phyloP scores from a whole-genome alignment of 306 rosid species.

The Medicago ruthenica region DNA sequence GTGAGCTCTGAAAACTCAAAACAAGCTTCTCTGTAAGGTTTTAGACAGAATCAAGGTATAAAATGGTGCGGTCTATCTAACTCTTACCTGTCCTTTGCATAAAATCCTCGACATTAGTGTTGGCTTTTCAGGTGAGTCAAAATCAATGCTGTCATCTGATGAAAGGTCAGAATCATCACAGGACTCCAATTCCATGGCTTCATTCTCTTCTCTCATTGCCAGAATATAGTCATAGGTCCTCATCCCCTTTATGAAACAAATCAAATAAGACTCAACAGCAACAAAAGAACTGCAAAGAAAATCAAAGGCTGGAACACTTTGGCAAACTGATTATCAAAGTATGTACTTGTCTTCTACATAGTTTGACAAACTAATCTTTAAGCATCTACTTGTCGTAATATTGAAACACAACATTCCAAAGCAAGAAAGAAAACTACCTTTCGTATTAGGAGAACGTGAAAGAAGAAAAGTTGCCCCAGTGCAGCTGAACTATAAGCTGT shows the following conservation, averaged over 20 bases:
- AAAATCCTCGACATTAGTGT: constrained; percentile 68
- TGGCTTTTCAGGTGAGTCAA: constrained; percentile 86
- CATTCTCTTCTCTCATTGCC: constrained; percentile 89
- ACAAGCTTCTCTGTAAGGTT: constrained; percentile 36
- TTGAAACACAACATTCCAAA: not conserved
- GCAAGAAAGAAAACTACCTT: constrained; percentile 61
- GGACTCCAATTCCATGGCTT: constrained; percentile 66
- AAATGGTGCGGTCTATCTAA: constrained; percentile 30
- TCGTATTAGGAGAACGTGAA: constrained; percentile 86
- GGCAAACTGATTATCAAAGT: not conserved
- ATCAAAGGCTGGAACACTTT: not conserved
- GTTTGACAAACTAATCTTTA: constrained; percentile 2
- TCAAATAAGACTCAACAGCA: constrained; percentile 31
- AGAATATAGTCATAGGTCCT: constrained; percentile 92
- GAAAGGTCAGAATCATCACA: constrained; percentile 76
- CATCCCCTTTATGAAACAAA: constrained; percentile 69
- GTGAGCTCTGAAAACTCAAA: constrained; percentile 63
- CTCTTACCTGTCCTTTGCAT: constrained; percentile 70
- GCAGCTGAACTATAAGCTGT: constrained; percentile 90
- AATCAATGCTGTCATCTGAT: constrained; percentile 79
- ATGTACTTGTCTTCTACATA: not conserved
- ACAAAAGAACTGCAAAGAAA: not conserved
- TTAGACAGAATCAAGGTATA: constrained; percentile 5
- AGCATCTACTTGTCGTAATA: constrained; percentile 4
- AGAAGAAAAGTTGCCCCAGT: constrained; percentile 92